Evolutionary conservation across 129 eudicot species (phyloP).

Genomic region (Chrysanthemum seticuspe): DNA sequence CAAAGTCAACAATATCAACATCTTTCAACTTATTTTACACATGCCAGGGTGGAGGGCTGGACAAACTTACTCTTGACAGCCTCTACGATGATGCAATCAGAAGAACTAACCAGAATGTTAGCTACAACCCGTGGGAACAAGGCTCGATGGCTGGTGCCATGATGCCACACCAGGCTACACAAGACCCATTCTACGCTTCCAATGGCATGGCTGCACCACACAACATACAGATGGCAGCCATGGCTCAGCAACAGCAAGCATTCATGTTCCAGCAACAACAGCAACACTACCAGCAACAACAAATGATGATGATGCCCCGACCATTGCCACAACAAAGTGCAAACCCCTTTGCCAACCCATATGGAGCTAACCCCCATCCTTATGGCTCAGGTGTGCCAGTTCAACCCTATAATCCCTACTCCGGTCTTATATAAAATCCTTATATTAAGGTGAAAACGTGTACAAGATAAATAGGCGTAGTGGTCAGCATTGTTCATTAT

Average conservation of each 20-base stretch:
- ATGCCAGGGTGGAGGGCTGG: conserved; percentile 54
- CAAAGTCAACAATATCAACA: neutral
- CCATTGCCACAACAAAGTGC: conserved; percentile 43
- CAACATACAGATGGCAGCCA: conserved; percentile 75
- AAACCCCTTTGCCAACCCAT: conserved; percentile 71
- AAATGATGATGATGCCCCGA: conserved; percentile 74
- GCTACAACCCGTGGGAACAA: conserved; percentile 77
- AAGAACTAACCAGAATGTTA: conserved; percentile 35
- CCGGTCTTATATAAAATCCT: conserved; percentile 58
- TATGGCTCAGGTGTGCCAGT: conserved; percentile 83
- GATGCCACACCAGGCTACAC: conserved; percentile 57
- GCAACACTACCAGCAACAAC: conserved; percentile 3
- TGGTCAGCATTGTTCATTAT: conserved; percentile 40
- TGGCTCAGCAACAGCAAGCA: conserved; percentile 74
- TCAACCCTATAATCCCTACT: conserved; percentile 73
- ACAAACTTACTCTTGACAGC: conserved; percentile 51
- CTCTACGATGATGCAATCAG: conserved; percentile 48
- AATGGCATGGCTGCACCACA: conserved; percentile 64
- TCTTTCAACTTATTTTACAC: neutral
- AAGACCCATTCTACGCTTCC: conserved; percentile 82
- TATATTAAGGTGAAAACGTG: conserved; percentile 20
- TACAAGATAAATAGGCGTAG: conserved; percentile 39
- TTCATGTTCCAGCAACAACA: conserved; percentile 67
- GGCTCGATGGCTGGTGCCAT: conserved; percentile 35
- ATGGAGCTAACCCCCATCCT: conserved; percentile 49